phyloP scores from a whole-genome alignment of 257 asterid species.

The Ajuga chamaepitys region DNA sequence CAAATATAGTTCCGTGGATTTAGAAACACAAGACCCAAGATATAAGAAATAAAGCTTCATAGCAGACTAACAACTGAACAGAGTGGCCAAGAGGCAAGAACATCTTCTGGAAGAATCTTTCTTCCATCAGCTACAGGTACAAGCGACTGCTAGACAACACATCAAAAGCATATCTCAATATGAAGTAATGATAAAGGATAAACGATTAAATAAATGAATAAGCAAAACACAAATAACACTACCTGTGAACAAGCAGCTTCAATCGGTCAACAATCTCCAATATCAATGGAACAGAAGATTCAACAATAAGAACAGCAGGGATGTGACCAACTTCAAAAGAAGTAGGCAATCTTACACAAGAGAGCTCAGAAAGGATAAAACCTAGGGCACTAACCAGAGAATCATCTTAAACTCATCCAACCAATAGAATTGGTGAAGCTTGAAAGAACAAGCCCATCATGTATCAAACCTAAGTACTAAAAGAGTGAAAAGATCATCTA shows the following conservation, averaged over 20 bases:
- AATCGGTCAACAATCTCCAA: slow-evolving; percentile 47
- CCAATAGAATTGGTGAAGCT: slow-evolving; percentile 13
- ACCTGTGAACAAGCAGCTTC: slow-evolving; percentile 39
- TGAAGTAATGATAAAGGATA: not conserved
- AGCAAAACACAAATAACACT: not conserved
- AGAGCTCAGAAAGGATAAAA: slow-evolving; percentile 17
- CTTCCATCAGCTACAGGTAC: slow-evolving; percentile 18
- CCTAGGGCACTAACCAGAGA: slow-evolving; percentile 11
- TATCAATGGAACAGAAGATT: slow-evolving; percentile 9
- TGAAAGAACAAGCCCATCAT: slow-evolving; percentile 18
- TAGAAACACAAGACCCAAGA: not conserved
- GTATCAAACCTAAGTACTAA: slow-evolving; percentile 16
- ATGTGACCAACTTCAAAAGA: slow-evolving; percentile 10
- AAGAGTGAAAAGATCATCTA: slow-evolving; percentile 25
- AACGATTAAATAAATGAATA: too few species aligned
- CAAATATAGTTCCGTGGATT: not conserved
- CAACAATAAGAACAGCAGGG: not conserved
- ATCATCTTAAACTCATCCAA: slow-evolving; percentile 12
- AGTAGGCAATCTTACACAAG: slow-evolving; percentile 9
- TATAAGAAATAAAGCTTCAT: not conserved
- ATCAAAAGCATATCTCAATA: not conserved
- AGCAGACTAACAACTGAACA: slow-evolving; percentile 4
- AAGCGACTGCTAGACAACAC: slow-evolving; percentile 23
- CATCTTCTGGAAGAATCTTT: slow-evolving; percentile 23
- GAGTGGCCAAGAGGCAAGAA: slow-evolving; percentile 7